A percentile compares a stretch with the other conserved stretches of the same genome.
phyloP scores from a whole-genome alignment of 805 yeast genomes.

The Wickerhamomyces kurtzmanii region DNA sequence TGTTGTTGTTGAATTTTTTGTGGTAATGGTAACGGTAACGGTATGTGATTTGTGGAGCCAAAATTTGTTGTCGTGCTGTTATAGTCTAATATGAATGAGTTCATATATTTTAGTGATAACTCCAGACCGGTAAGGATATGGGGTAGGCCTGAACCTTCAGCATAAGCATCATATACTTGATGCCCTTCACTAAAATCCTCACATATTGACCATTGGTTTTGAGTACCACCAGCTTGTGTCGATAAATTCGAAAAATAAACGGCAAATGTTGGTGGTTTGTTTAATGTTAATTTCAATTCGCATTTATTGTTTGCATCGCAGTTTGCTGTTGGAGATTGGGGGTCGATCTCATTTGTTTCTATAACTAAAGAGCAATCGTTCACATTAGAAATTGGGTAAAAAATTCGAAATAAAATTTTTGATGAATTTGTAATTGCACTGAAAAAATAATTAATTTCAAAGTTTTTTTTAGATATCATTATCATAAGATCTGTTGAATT shows the following conservation, averaged over 20 bases:
- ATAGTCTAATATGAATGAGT: slow-evolving; percentile 40
- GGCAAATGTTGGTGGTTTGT: slow-evolving; percentile 67
- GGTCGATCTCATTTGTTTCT: slow-evolving; percentile 24
- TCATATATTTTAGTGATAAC: slow-evolving; percentile 40
- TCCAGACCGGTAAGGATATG: slow-evolving; percentile 57
- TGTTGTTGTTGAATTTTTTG: slow-evolving; percentile 12
- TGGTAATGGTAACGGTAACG: slow-evolving; percentile 14
- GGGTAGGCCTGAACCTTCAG: slow-evolving; percentile 53
- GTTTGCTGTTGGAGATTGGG: not conserved
- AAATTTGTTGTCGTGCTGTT: no score
- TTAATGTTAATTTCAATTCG: slow-evolving; percentile 40
- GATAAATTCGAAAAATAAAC: slow-evolving; percentile 58
- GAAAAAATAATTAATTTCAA: slow-evolving; percentile 71
- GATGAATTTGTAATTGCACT: slow-evolving; percentile 61
- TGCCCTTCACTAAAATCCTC: slow-evolving; percentile 81
- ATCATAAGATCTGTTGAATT: slow-evolving; percentile 60
- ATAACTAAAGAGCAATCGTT: slow-evolving; percentile 45
- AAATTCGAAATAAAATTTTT: slow-evolving; percentile 62
- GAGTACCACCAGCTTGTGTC: slow-evolving; percentile 30
- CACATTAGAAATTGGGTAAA: slow-evolving; percentile 57
- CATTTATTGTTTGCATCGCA: slow-evolving; percentile 16
- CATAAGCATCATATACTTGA: slow-evolving; percentile 62
- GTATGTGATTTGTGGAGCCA: slow-evolving; percentile 20
- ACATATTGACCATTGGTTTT: slow-evolving; percentile 71
- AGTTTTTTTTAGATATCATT: slow-evolving; percentile 59